A percentile compares a stretch with the other conserved stretches of the same genome.
phyloP scores from a whole-genome alignment of 495 filamentous ascomycete species.

The Trichoderma erinaceum region DNA sequence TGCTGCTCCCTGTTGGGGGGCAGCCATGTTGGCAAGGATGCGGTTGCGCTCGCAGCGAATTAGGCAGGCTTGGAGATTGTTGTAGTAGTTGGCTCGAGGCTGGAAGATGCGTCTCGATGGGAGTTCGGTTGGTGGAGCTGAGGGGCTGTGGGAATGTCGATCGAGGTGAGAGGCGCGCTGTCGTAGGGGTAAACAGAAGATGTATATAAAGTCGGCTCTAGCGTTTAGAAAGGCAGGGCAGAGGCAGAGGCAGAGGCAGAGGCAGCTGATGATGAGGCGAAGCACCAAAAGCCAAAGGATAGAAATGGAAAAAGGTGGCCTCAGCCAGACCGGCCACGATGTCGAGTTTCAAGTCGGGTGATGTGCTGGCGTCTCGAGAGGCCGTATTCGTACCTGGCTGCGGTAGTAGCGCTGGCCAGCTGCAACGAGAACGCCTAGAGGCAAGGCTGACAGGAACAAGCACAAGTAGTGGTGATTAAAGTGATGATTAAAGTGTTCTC shows the following conservation, averaged over 20 bases:
- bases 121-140: conserved; percentile 2
- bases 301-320: not conserved
- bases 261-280: not conserved
- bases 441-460: not conserved
- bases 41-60: not conserved
- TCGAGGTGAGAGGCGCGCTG: not conserved
- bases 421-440: not conserved
- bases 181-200: not conserved
- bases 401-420: not conserved
- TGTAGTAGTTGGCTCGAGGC: not conserved
- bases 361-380: not conserved
- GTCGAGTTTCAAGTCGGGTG: not conserved
- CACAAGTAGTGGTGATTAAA: not conserved
- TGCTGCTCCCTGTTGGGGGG: conserved; percentile 5
- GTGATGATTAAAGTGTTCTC: not conserved
- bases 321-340: not conserved
- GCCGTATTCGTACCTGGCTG: conserved; percentile 5
- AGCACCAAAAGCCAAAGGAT: not conserved
- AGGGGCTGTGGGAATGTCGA: conserved; percentile 11
- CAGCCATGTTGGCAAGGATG: conserved; percentile 9
- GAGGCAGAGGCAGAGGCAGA: not conserved
- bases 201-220: not conserved
- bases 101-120: not conserved
- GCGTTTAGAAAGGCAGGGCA: not conserved
- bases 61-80: not conserved